Evolutionary conservation across 139 green algal species (phyloP), one percentile per base, ranked within the genome.

Genomic region (Chlamydomonas sphaeroides): DNA sequence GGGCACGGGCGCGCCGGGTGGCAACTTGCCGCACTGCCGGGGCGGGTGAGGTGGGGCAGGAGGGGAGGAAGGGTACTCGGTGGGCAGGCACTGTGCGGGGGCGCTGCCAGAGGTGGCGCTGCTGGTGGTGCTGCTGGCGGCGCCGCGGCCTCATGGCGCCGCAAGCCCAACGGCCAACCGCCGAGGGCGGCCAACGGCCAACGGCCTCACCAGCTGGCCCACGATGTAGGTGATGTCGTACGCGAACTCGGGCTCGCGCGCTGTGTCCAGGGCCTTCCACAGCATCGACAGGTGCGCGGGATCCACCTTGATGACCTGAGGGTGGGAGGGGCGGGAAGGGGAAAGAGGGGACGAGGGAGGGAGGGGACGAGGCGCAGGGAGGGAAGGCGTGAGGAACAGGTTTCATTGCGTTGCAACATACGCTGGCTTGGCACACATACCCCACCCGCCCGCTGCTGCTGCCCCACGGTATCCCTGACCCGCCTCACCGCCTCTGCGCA

Each of bases 171-270:
- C 10, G 10, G 10, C 45, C 45, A 51, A 51, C 45, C 45, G 10
- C 45, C 45, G 45, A 21, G 14, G 10, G 14, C 10, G 45, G 10
- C 10, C 45, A 10, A 51, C 45, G 28, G 30, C 28, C 59, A 38
- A 28, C 30, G 6, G 8, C n/a, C 32, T 28, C 25, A 84, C 86
- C 91, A 94, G 89, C 42, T 48, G 66, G 14, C 75, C 33, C 36
- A 82, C 77, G 71, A 94, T 93, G 86, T 94, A 94, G 11, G 91
- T 41, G 38, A 94, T 48, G 80, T 94, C 90, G 78, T 94, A 94
- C 39, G 80, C 68, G 72, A 93, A 91, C 32, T 45, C 53, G 5
- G 75, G 85, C n/a, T 78, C 84, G 39, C 26, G 56, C 61, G 91
- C 68, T 38, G 23, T 42, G 21, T 57, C 67, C 79, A 94, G 66